Percentiles rank a stretch among this genome's conserved stretches.
Evolutionary conservation across 2,329 filamentous ascomycete species (phyloP).

Genomic region (Monilinia aucupariae): DNA sequence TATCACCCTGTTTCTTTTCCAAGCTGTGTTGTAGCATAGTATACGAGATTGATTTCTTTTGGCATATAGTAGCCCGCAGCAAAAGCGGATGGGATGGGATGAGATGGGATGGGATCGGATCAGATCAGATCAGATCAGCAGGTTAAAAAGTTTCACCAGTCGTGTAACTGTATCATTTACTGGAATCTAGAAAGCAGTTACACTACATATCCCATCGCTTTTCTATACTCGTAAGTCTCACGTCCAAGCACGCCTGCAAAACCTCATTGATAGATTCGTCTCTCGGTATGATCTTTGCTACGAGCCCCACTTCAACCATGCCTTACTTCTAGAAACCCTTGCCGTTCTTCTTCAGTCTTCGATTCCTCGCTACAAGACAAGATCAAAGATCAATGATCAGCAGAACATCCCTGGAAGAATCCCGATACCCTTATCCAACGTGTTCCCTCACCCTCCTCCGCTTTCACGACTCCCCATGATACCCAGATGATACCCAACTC

Average conservation of each 20-base stretch:
- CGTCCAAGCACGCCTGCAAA: background rate
- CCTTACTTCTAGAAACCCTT: background rate
- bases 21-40: background rate
- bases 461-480: background rate
- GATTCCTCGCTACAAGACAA: background rate
- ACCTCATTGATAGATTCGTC: background rate
- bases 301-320: background rate
- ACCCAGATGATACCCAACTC: background rate
- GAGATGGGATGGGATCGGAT: background rate
- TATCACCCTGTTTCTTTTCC: background rate
- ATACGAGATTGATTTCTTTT: background rate
- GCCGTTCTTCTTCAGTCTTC: background rate
- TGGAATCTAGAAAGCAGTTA: background rate
- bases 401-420: background rate
- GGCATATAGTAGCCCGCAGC: background rate
- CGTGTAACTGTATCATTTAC: conserved; percentile 4
- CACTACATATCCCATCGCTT: background rate
- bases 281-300: background rate
- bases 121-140: background rate
- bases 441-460: background rate
- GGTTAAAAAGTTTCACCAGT: background rate
- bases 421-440: background rate
- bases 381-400: background rate
- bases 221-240: background rate
- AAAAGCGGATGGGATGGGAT: background rate